Percentiles rank a stretch among this genome's conserved stretches.
Conservation (phyloP, 2,329 filamentous ascomycete species). For the Didymella lethalis region DNA sequence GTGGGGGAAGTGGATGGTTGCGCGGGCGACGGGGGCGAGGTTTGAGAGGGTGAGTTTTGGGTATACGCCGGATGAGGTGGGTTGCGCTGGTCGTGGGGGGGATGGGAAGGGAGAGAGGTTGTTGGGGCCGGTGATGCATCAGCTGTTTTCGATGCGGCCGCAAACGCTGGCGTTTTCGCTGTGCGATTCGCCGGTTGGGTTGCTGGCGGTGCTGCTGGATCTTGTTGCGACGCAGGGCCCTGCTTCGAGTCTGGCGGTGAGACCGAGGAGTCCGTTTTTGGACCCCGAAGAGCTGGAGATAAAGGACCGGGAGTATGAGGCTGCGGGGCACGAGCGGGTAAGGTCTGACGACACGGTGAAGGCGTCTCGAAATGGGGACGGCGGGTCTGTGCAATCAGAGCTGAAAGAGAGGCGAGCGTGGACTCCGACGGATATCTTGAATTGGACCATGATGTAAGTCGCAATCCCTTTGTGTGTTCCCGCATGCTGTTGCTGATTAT, state of each 20-base stretch:
- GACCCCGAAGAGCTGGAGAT: constrained; percentile 42
- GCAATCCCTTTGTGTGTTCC: neutral
- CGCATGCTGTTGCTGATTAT: neutral
- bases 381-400: neutral
- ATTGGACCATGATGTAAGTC: constrained; percentile 57
- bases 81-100: neutral
- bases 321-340: constrained; percentile 15
- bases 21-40: constrained; percentile 50
- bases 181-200: constrained; percentile 50
- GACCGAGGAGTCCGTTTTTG: constrained; percentile 43
- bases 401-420: constrained; percentile 24
- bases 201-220: constrained; percentile 47
- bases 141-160: constrained; percentile 43
- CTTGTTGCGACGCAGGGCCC: constrained; percentile 38
- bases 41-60: constrained; percentile 62
- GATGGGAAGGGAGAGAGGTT: neutral
- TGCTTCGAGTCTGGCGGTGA: constrained; percentile 24
- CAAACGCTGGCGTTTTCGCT: constrained; percentile 50
- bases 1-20: constrained; percentile 66
- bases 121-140: constrained; percentile 31
- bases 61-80: constrained; percentile 58
- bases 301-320: constrained; percentile 26
- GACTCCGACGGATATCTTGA: constrained; percentile 63
- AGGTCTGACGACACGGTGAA: constrained; percentile 15
- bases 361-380: neutral